Conservation (phyloP, 352 stramenopile species). For the Pythium aquatile region DNA sequence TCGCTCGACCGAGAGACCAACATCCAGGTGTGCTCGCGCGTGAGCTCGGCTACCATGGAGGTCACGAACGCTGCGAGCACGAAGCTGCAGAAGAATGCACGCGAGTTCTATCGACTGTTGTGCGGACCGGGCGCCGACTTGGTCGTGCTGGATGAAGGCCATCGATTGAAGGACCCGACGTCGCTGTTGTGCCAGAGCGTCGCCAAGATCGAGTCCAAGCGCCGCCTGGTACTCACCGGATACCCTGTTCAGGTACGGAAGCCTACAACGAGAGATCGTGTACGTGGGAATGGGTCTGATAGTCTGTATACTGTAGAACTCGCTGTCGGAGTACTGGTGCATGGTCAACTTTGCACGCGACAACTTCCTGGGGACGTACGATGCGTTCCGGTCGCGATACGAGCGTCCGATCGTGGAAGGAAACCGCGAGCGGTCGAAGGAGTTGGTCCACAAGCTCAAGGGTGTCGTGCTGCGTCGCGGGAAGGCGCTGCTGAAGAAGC, state of each 20-base stretch:
- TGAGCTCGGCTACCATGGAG: slow-evolving; percentile 67
- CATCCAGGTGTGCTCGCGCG: slow-evolving; percentile 65
- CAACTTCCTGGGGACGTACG: slow-evolving; percentile 66
- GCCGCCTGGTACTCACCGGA: slow-evolving; percentile 90
- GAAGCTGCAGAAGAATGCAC: slow-evolving; percentile 52
- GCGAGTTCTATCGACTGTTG: slow-evolving; percentile 51
- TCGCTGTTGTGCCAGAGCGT: slow-evolving; percentile 84
- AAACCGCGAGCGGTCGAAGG: slow-evolving; percentile 45
- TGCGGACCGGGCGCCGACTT: slow-evolving; percentile 70
- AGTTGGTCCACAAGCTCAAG: slow-evolving; percentile 66
- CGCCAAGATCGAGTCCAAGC: slow-evolving; percentile 65
- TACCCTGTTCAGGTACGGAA: slow-evolving; percentile 85
- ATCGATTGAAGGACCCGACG: slow-evolving; percentile 85
- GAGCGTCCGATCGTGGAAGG: slow-evolving; percentile 83
- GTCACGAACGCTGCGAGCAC: slow-evolving; percentile 46
- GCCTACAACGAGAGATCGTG: background rate
- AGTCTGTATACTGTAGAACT: slow-evolving; percentile 71
- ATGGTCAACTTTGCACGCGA: slow-evolving; percentile 89
- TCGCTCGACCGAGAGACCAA: slow-evolving; percentile 36
- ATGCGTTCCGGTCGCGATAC: slow-evolving; percentile 74
- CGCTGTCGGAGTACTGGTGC: slow-evolving; percentile 90
- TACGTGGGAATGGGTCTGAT: slow-evolving; percentile 15
- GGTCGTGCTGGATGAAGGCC: slow-evolving; percentile 86
- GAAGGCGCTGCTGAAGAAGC: slow-evolving; percentile 55
- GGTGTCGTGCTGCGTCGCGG: slow-evolving; percentile 74